Evolutionary conservation across 139 green algal species (phyloP).

Genomic region (Picocystis salinarum): DNA sequence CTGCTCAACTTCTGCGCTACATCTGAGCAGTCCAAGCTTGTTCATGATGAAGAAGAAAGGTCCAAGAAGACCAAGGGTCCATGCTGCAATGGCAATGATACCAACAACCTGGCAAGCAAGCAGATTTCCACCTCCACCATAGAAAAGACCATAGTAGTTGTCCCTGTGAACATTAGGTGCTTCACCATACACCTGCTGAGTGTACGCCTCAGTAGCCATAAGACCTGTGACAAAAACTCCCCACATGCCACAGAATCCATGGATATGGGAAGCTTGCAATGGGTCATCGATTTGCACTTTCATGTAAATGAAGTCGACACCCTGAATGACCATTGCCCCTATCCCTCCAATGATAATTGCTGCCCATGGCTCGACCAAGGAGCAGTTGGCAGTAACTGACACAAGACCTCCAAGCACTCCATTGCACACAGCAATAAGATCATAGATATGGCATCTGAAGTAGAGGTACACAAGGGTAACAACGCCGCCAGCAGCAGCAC

Average conservation of each 20-base stretch:
- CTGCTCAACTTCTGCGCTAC: constrained; percentile 37
- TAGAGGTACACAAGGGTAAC: constrained; percentile 26
- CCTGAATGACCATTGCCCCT: constrained; percentile 21
- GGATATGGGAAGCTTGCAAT: constrained; percentile 30
- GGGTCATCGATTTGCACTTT: constrained; percentile 44
- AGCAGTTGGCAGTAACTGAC: constrained; percentile 30
- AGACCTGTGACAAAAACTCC: constrained; percentile 20
- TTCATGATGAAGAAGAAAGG: constrained; percentile 51
- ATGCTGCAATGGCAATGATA: constrained; percentile 36
- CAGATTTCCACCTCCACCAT: constrained; percentile 25
- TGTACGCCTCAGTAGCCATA: constrained; percentile 23
- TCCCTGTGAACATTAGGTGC: constrained; percentile 4
- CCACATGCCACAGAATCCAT: constrained; percentile 32
- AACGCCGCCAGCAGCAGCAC: constrained; percentile 27
- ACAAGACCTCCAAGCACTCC: constrained; percentile 53
- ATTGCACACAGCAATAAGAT: constrained; percentile 60
- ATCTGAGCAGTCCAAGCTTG: constrained; percentile 24
- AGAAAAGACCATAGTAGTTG: constrained; percentile 18
- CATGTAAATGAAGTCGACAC: constrained; percentile 14
- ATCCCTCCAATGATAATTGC: constrained; percentile 53
- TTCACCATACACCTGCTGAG: constrained; percentile 9
- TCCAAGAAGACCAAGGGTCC: constrained; percentile 34
- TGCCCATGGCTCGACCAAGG: constrained; percentile 53
- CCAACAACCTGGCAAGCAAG: constrained; percentile 29
- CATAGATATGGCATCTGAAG: constrained; percentile 26